phyloP scores from a whole-genome alignment of 345 rosid genomes.

The Rhodamnia argentea region DNA sequence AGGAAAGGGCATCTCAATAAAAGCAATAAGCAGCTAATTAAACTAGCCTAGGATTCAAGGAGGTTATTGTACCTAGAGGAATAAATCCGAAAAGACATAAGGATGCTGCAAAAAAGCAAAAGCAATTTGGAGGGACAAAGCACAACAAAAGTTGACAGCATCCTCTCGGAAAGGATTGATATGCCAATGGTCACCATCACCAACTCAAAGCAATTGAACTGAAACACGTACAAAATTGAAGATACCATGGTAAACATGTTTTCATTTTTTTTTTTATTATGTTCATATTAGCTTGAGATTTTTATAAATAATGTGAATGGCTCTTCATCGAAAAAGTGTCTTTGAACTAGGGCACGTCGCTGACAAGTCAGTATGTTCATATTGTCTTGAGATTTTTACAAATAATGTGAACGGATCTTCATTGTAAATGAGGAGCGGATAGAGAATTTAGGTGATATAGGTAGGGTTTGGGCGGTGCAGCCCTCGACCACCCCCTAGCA shows the following conservation, averaged over 20 bases:
- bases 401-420: neutral
- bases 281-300: neutral
- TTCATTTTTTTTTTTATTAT: fast-evolving
- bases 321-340: too few relatives aligned
- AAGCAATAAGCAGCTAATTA: neutral
- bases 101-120: neutral
- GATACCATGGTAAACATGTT: neutral
- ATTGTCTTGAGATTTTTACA: neutral
- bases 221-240: neutral
- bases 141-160: neutral
- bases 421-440: neutral
- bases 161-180: neutral
- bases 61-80: neutral
- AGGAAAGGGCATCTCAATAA: neutral
- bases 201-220: neutral
- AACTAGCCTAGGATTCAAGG: neutral
- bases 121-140: neutral
- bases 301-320: neutral
- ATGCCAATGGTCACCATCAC: neutral
- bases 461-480: neutral
- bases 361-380: neutral
- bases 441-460: neutral
- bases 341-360: too few relatives aligned
- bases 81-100: neutral
- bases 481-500: neutral